These are phyloP conservation scores for Aspergillus sp. DNA, from an alignment of 2,329 filamentous ascomycete species.

Conservation along the genomic window DNA sequence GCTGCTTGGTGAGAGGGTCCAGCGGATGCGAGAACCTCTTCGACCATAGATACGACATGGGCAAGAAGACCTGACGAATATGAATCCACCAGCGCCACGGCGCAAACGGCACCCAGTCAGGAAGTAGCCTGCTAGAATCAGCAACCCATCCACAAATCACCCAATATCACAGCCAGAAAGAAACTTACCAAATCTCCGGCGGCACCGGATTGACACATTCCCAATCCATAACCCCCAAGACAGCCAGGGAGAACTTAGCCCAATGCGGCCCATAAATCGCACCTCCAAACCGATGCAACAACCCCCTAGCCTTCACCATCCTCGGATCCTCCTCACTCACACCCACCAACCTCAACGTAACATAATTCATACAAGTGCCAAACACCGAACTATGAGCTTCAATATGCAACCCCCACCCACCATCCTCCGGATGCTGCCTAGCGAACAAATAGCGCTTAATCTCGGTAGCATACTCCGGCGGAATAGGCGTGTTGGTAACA, in stretches of 20 bases:
- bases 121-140: constrained; percentile 60
- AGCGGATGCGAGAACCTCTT: constrained; percentile 76
- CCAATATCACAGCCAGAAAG: constrained; percentile 18
- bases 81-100: constrained; percentile 99
- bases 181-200: constrained; percentile 76
- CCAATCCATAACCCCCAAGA: constrained; percentile 82
- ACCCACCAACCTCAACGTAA: constrained; percentile 75
- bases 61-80: constrained; percentile 92
- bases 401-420: constrained; percentile 96
- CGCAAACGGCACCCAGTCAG: constrained; percentile 85
- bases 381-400: constrained; percentile 92
- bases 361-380: constrained; percentile 87
- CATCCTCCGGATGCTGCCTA: constrained; percentile 79
- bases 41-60: constrained; percentile 89
- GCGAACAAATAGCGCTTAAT: constrained; percentile 92
- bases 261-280: constrained; percentile 85
- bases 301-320: constrained; percentile 80
- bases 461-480: constrained; percentile 76
- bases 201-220: constrained; percentile 93
- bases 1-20: constrained; percentile 69
- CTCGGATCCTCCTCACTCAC: constrained; percentile 79
- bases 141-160: not conserved
- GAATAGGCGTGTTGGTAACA: constrained; percentile 83
- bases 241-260: constrained; percentile 93
- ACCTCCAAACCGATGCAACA: constrained; percentile 82